phyloP scores from a whole-genome alignment of 2,329 filamentous ascomycete species.

The Penicillium sp. region DNA sequence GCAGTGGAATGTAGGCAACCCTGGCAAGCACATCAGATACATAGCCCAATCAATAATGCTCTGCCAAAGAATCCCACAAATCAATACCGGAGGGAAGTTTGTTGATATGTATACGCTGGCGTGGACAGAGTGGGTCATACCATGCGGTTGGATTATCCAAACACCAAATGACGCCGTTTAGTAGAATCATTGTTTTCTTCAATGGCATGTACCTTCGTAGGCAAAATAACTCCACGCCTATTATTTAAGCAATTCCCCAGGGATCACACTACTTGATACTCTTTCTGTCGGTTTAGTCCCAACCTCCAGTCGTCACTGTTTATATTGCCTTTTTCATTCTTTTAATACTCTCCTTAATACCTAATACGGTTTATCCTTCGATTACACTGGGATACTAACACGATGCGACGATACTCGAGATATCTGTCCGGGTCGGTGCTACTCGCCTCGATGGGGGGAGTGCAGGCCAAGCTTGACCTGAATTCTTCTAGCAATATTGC shows the following conservation, averaged over 20 bases:
- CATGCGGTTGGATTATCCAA: conserved; percentile 10
- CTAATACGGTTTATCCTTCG: conserved; percentile 4
- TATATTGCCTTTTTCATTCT: conserved; percentile 7
- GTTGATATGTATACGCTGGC: conserved; percentile 2
- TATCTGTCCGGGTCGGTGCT: conserved; percentile 26
- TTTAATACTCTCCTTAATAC: conserved; percentile 12
- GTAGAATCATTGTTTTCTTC: conserved; percentile 14
- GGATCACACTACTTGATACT: neutral
- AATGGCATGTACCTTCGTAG: conserved; percentile 10
- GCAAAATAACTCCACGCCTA: conserved; percentile 6
- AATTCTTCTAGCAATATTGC: conserved; percentile 52
- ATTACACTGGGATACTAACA: neutral
- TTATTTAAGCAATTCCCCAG: conserved; percentile 16
- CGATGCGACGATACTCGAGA: conserved; percentile 26
- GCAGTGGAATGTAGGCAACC: conserved; percentile 18
- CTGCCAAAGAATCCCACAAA: neutral
- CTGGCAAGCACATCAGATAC: neutral
- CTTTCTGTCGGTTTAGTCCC: conserved; percentile 5
- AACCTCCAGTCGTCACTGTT: conserved; percentile 4
- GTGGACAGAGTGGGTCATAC: conserved; percentile 18
- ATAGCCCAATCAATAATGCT: conserved; percentile 9
- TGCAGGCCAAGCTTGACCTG: conserved; percentile 42
- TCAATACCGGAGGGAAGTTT: neutral
- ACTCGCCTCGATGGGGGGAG: conserved; percentile 29
- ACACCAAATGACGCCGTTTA: conserved; percentile 10